A percentile compares a stretch with the other conserved stretches of the same genome.
Evolutionary conservation across 2,329 filamentous ascomycete species (phyloP).

Genomic region (Aspergillus sp.): DNA sequence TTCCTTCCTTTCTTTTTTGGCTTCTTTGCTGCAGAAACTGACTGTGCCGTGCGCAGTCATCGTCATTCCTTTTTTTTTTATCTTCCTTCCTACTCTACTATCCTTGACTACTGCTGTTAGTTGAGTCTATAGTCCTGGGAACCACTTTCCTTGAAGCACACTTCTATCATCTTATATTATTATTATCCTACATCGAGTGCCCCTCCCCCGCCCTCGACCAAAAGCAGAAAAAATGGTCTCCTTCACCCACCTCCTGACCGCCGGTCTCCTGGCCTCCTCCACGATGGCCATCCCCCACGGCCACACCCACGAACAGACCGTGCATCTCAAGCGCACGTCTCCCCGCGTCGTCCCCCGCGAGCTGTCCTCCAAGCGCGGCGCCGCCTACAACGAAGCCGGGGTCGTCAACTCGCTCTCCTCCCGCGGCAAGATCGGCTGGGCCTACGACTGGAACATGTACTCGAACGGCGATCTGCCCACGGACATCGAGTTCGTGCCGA

Average conservation of each 20-base stretch:
- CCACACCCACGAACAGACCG: conserved; percentile 3
- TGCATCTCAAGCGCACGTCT: background rate
- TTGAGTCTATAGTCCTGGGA: background rate
- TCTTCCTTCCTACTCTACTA: background rate
- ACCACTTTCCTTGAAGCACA: background rate
- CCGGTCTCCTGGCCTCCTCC: conserved; percentile 35
- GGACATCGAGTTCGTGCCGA: conserved; percentile 44
- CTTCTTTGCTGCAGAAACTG: background rate
- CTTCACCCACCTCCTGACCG: conserved; percentile 34
- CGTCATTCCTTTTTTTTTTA: background rate
- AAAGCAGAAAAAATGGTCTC: conserved; percentile 36
- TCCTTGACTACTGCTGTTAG: background rate
- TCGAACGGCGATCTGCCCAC: conserved; percentile 30
- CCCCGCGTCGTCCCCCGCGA: conserved; percentile 5
- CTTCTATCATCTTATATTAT: no score
- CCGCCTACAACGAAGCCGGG: conserved; percentile 41
- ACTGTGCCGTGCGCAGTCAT: background rate
- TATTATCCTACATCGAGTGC: no score
- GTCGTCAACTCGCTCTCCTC: conserved; percentile 33
- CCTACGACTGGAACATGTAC: conserved; percentile 46
- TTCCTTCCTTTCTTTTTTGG: background rate
- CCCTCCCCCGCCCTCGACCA: no score
- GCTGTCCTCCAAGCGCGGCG: conserved; percentile 28
- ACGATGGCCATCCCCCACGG: conserved; percentile 33
- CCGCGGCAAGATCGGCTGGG: conserved; percentile 38